Conservation (phyloP, 805 yeast genomes). For the Candida adriatica region DNA sequence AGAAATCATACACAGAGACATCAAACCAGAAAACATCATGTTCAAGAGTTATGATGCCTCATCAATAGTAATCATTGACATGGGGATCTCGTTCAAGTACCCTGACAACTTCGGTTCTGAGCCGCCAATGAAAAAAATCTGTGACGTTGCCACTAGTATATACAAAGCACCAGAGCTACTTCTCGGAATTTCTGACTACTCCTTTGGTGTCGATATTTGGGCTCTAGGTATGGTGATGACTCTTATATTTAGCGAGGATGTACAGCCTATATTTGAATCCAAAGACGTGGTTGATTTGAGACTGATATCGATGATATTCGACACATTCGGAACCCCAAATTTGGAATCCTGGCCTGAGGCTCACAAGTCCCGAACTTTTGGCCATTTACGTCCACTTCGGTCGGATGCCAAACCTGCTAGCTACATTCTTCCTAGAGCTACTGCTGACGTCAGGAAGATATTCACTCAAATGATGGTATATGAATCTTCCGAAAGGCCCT, state of each 20-base stretch:
- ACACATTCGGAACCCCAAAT: conserved; percentile 60
- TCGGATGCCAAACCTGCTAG: conserved; percentile 15
- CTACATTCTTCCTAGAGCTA: conserved; percentile 31
- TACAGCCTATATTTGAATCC: conserved; percentile 31
- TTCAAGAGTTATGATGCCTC: conserved; percentile 29
- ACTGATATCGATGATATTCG: conserved; percentile 47
- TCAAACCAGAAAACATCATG: conserved; percentile 77
- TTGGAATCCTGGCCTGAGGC: conserved; percentile 37
- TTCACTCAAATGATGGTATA: conserved; percentile 40
- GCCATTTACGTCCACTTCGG: conserved; percentile 20
- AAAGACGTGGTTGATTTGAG: conserved; percentile 48
- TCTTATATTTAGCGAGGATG: conserved; percentile 37
- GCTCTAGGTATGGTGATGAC: conserved; percentile 56
- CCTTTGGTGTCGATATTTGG: conserved; percentile 63
- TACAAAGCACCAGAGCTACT: conserved; percentile 74
- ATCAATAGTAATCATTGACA: conserved; percentile 32
- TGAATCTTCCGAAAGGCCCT: conserved; percentile 27
- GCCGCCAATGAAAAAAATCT: conserved; percentile 31
- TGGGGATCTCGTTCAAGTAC: conserved; percentile 32
- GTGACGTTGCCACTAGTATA: conserved; percentile 57
- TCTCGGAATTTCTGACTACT: conserved; percentile 51
- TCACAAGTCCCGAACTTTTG: conserved; percentile 29
- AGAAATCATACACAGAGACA: conserved; percentile 86
- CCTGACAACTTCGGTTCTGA: conserved; percentile 61
- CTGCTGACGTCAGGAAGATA: conserved; percentile 17